Evolutionary conservation across 306 rosid genomes (phyloP).

Genomic region (Lathyrus tuberosus): DNA sequence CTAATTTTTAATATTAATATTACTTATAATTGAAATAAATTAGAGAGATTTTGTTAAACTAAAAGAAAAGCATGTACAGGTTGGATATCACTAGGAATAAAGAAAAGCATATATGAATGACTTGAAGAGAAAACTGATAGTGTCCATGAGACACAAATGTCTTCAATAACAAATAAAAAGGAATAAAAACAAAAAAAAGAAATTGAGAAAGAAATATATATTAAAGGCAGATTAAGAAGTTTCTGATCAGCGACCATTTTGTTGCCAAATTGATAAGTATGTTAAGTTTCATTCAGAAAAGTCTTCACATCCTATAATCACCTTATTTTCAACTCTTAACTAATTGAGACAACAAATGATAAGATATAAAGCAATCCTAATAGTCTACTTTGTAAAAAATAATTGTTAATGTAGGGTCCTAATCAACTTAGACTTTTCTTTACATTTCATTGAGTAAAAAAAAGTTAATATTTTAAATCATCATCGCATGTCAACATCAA

Average conservation of each 20-base stretch:
- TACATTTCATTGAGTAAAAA: too few species aligned
- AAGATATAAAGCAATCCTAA: slow-evolving; percentile 38
- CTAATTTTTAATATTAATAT: too few species aligned
- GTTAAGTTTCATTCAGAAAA: too few species aligned
- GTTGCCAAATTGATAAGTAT: too few species aligned
- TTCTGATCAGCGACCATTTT: too few species aligned
- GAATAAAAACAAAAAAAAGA: neutral
- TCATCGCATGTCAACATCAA: neutral
- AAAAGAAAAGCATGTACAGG: too few species aligned
- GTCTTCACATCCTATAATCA: neutral
- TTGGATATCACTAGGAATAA: too few species aligned
- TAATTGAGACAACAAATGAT: slow-evolving; percentile 25
- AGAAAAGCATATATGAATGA: neutral
- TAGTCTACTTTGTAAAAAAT: slow-evolving; percentile 20
- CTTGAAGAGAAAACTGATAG: neutral
- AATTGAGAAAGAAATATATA: neutral
- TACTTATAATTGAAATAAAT: too few species aligned
- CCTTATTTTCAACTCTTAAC: slow-evolving; percentile 31
- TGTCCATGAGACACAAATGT: neutral
- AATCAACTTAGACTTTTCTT: too few species aligned
- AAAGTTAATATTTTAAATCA: too few species aligned
- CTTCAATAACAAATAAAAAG: neutral
- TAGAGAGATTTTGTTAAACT: too few species aligned
- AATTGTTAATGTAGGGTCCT: too few species aligned
- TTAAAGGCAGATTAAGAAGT: slow-evolving; percentile 33